Evolutionary conservation across 2,329 filamentous ascomycete genomes (phyloP).

Genomic region (Hypoxylon sp.): DNA sequence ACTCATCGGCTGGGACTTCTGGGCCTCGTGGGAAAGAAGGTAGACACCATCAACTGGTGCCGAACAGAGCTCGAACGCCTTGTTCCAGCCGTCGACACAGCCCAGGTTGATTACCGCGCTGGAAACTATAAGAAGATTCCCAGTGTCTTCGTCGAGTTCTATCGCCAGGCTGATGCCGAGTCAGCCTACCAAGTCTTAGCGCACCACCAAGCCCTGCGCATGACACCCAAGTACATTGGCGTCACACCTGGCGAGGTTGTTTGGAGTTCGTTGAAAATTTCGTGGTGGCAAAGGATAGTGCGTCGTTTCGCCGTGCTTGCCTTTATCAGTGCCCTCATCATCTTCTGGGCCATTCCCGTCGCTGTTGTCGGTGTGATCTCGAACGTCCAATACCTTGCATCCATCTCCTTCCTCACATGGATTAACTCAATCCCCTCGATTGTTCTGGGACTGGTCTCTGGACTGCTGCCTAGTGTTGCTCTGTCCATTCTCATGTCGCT

Average conservation of each 20-base stretch:
- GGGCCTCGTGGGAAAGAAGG: constrained; percentile 80
- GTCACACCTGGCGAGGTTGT: constrained; percentile 83
- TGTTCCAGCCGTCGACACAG: constrained; percentile 72
- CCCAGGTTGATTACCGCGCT: constrained; percentile 71
- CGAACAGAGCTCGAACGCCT: constrained; percentile 79
- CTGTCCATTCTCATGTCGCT: constrained; percentile 86
- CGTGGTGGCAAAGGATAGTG: constrained; percentile 85
- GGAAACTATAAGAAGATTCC: constrained; percentile 72
- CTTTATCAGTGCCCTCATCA: constrained; percentile 79
- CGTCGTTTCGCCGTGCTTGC: constrained; percentile 72
- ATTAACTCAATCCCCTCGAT: constrained; percentile 72
- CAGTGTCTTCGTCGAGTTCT: constrained; percentile 91
- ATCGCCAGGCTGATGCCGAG: constrained; percentile 82
- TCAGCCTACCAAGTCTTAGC: constrained; percentile 85
- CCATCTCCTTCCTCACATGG: constrained; percentile 73
- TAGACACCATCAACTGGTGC: constrained; percentile 93
- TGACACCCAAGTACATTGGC: constrained; percentile 86
- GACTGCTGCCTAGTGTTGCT: constrained; percentile 80
- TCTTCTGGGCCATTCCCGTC: constrained; percentile 84
- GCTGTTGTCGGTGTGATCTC: constrained; percentile 85
- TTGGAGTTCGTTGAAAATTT: constrained; percentile 84
- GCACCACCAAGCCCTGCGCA: constrained; percentile 85
- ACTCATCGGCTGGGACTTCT: constrained; percentile 75
- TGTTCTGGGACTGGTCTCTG: constrained; percentile 85
- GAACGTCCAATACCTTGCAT: constrained; percentile 76